Evolutionary conservation across 1,284 basidiomycete species (phyloP).

Genomic region (Cryptococcus hybrid): DNA sequence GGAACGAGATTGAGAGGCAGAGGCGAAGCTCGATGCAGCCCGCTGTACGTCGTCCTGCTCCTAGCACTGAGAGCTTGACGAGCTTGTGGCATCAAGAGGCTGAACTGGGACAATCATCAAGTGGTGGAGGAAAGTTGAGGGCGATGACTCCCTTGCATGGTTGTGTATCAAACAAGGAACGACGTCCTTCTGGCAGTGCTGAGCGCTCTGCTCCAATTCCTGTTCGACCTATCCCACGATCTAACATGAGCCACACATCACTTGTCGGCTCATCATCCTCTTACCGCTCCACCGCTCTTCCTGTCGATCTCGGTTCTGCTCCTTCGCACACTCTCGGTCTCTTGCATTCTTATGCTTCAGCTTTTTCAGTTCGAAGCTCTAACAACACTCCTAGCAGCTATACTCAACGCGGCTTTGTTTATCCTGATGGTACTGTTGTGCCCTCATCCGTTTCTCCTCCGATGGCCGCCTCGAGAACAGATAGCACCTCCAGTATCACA

Average conservation of each 20-base stretch:
- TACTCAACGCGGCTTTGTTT: slow-evolving; percentile 22
- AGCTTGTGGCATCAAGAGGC: slow-evolving; percentile 27
- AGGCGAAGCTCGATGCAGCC: slow-evolving; percentile 36
- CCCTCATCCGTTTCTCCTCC: background rate
- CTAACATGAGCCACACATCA: slow-evolving; percentile 38
- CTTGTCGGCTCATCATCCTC: slow-evolving; percentile 21
- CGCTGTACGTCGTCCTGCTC: slow-evolving; percentile 7
- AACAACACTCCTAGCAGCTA: slow-evolving; percentile 21
- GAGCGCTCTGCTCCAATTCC: slow-evolving; percentile 18
- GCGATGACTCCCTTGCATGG: slow-evolving; percentile 28
- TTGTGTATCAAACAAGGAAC: background rate
- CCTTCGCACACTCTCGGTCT: slow-evolving; percentile 35
- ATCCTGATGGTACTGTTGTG: slow-evolving; percentile 14
- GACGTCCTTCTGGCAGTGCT: background rate
- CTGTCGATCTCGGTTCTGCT: slow-evolving; percentile 35
- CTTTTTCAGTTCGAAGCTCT: slow-evolving; percentile 33
- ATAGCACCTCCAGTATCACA: background rate
- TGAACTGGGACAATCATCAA: slow-evolving; percentile 19
- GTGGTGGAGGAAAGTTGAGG: slow-evolving; percentile 20
- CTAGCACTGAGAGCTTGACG: slow-evolving; percentile 25
- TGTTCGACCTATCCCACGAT: slow-evolving; percentile 24
- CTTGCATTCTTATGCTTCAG: slow-evolving; percentile 35
- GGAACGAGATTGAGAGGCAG: slow-evolving; percentile 35
- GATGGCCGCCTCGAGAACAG: background rate
- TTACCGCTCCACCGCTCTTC: background rate